Evolutionary conservation across 2,329 filamentous ascomycete genomes (phyloP), one percentile per base, ranked within the genome.

Genomic region (Onygenales sp.): DNA sequence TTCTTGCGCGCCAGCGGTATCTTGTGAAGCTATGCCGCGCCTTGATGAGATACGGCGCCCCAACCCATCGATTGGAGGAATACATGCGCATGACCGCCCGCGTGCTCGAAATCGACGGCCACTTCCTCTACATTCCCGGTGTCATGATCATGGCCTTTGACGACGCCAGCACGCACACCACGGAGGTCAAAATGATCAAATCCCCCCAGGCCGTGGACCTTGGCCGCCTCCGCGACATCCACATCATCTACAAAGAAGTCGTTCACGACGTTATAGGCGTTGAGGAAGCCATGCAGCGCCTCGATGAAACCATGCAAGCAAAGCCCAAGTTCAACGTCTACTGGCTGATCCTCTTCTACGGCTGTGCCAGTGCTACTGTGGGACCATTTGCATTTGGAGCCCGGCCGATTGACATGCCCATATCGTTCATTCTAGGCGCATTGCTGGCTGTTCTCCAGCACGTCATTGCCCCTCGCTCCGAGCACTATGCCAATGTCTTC

Each of bases 111-210:
- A 91, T 95, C 13, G 87, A 95, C 59, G 86, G 86, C 5, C 89
- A 95, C 62, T 95, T 93, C 61, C 73, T 95, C 21, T 96, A 95
- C 65, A 82, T 95, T 33, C 90, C 91, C 0, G 88, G 88, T 0
- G 94, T 88, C 64, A 96, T 96, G 91, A 87, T 96, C 53, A 86
- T 95, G 64, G 92, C 88, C 4, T 95, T 96, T 63, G 90, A 83
- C 51, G 74, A 76, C 50, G 55, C 66, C 8, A 61, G 67, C 5
- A 75, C 74, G 0, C 70, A 74, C 37, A 76, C 73, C 6, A 72
- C 73, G 0, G 70, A 76, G 54, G 69, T 76, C 33, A 73, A 73
- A 52, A 63, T 76, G 4, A 66, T 76, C 5, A 67, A 70, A 1
- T 67, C 70, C 7, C 61, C 61, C 1, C 71, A 74, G 54, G 71